Conservation (phyloP, 179 eudicot species). For the Vitellaria paradoxa region DNA sequence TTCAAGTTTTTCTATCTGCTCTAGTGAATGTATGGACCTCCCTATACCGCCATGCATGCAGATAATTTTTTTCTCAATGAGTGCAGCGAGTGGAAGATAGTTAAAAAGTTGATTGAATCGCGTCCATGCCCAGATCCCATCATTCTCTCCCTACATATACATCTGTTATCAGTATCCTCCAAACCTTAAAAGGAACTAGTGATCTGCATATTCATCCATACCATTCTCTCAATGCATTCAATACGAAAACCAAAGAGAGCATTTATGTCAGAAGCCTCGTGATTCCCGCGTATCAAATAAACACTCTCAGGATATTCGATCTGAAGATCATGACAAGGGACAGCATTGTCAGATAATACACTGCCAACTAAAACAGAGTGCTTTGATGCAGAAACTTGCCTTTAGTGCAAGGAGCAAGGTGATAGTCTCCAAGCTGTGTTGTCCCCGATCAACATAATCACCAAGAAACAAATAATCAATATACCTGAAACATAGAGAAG, state of each 20-base stretch:
- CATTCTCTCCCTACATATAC: constrained; percentile 73
- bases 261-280: constrained; percentile 96
- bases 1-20: constrained; percentile 92
- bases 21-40: constrained; percentile 80
- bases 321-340: constrained; percentile 34
- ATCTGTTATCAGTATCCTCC: constrained; percentile 10
- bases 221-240: constrained; percentile 99
- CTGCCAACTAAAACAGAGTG: background rate
- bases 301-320: constrained; percentile 89
- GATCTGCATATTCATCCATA: constrained; percentile 22
- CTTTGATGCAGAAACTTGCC: constrained; percentile 34
- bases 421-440: constrained; percentile 97
- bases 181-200: background rate
- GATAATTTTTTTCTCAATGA: constrained; percentile 89
- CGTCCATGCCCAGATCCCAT: constrained; percentile 98
- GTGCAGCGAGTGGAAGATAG: constrained; percentile 91
- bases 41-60: constrained; percentile 99
- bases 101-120: constrained; percentile 92
- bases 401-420: constrained; percentile 91
- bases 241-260: constrained; percentile 96
- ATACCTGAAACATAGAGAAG: constrained; percentile 52
- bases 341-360: background rate
- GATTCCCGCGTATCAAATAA: constrained; percentile 95
- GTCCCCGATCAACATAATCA: constrained; percentile 97
- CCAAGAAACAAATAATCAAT: constrained; percentile 93